Percentiles rank a stretch among this genome's conserved stretches.
Evolutionary conservation across 208 protist genomes (phyloP).

Genomic region (Phytomonas sp.): DNA sequence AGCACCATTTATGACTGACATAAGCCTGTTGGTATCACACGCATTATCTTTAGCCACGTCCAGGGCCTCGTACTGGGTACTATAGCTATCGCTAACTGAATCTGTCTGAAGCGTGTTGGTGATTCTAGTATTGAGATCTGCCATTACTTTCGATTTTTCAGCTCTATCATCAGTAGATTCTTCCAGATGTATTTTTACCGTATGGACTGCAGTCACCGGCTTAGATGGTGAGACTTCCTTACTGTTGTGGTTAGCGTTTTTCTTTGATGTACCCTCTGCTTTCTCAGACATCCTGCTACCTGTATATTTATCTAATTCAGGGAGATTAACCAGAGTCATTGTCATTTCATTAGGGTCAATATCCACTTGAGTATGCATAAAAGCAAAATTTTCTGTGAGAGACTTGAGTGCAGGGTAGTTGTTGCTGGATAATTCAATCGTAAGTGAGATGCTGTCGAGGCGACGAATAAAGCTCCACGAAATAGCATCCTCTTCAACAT

Average conservation of each 20-base stretch:
- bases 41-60: neutral
- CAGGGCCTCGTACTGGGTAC: neutral
- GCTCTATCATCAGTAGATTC: neutral
- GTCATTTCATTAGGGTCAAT: slow-evolving; percentile 27
- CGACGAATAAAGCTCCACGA: slow-evolving; percentile 42
- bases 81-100: neutral
- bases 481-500: slow-evolving; percentile 34
- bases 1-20: neutral
- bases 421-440: slow-evolving; percentile 48
- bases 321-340: slow-evolving; percentile 38
- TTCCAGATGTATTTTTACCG: neutral
- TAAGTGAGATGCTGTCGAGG: slow-evolving; percentile 25
- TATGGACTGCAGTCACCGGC: neutral
- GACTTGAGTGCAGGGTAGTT: slow-evolving; percentile 81
- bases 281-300: neutral
- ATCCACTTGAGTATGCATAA: slow-evolving; percentile 67
- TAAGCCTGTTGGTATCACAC: neutral
- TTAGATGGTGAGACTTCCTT: neutral
- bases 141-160: neutral
- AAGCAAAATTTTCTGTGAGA: slow-evolving; percentile 76
- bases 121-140: neutral
- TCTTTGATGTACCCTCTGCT: neutral
- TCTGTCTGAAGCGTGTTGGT: neutral
- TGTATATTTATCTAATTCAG: slow-evolving; percentile 9
- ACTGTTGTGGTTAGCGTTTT: neutral